Percentiles rank a stretch among this genome's conserved stretches.
phyloP scores from a whole-genome alignment of 768 basidiomycete genomes.

The Obba rivulosa region DNA sequence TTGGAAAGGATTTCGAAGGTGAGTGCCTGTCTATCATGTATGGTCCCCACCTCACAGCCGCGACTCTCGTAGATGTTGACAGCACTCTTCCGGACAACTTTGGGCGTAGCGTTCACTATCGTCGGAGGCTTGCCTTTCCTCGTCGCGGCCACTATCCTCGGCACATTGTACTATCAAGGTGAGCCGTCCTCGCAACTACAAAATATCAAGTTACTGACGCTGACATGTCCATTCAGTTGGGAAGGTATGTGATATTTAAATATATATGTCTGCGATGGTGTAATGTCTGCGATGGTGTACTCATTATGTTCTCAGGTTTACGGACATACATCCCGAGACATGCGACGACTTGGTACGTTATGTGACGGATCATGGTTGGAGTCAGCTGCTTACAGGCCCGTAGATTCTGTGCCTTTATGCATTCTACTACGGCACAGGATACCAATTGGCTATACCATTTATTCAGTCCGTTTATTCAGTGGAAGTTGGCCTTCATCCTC shows the following conservation, averaged over 20 bases:
- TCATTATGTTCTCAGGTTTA: constrained; percentile 37
- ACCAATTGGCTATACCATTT: too few species aligned
- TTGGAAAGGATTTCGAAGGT: constrained; percentile 89
- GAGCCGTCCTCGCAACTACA: constrained; percentile 20
- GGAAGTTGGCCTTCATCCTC: too few species aligned
- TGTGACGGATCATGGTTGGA: constrained; percentile 11
- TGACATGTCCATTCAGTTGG: constrained; percentile 21
- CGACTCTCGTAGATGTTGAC: constrained; percentile 61
- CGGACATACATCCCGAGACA: constrained; percentile 82
- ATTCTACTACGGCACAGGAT: too few species aligned
- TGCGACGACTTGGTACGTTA: constrained; percentile 66
- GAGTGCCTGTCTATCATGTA: not conserved
- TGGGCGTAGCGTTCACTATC: constrained; percentile 71
- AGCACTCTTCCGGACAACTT: constrained; percentile 82
- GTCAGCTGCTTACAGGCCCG: constrained; percentile 6
- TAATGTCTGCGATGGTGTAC: not conserved
- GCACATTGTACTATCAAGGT: constrained; percentile 70
- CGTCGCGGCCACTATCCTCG: constrained; percentile 49
- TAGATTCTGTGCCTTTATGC: constrained; percentile 40
- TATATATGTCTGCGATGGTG: constrained; percentile 14
- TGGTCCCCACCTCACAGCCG: too few species aligned
- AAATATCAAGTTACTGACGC: not conserved
- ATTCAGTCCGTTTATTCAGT: too few species aligned
- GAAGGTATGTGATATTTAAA: constrained; percentile 27
- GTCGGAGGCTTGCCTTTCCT: constrained; percentile 79